phyloP scores from a whole-genome alignment of 257 asterid species.

The Plantago major region DNA sequence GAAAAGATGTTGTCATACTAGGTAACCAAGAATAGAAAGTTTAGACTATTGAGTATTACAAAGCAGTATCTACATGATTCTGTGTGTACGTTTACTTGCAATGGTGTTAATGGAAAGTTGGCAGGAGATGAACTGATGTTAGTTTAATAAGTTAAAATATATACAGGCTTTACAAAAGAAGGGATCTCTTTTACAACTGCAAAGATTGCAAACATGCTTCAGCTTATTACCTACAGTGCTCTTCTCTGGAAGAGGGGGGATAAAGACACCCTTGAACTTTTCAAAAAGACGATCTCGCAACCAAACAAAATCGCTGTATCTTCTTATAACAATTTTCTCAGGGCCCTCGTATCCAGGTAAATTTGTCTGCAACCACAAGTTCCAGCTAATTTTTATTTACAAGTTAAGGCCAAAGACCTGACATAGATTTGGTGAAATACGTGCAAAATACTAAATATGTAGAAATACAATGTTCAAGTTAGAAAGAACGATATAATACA shows the following conservation, averaged over 20 bases:
- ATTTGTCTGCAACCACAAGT: conserved; percentile 43
- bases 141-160: conserved; percentile 1
- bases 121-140: no score
- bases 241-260: conserved; percentile 99
- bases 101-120: no score
- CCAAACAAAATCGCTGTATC: conserved; percentile 97
- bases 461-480: conserved; percentile 2
- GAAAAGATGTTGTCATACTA: no score
- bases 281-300: conserved; percentile 87
- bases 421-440: not conserved
- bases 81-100: no score
- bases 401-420: not conserved
- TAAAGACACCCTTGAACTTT: conserved; percentile 86
- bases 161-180: not conserved
- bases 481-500: not conserved
- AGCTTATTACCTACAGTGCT: conserved; percentile 73
- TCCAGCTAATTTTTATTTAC: not conserved
- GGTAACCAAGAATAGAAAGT: no score
- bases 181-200: not conserved
- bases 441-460: not conserved
- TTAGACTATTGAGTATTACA: no score
- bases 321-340: conserved; percentile 92
- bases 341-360: conserved; percentile 77
- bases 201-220: not conserved
- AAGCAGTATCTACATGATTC: no score